Conservation (phyloP, 1,284 basidiomycete genomes). For the Papiliotrema fonsecae region DNA sequence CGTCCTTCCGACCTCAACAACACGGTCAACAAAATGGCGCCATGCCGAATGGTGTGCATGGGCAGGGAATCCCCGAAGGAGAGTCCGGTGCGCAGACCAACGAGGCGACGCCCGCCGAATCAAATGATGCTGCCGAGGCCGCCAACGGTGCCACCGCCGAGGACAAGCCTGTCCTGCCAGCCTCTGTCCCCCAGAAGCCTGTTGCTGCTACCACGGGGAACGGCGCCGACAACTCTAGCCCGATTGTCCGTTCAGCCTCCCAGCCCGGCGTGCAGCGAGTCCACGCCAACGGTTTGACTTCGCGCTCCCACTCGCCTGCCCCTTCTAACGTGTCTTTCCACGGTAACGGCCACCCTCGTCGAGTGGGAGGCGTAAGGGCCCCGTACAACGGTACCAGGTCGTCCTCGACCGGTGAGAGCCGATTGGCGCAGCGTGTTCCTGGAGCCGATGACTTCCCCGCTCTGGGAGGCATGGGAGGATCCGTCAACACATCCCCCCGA, state of each 20-base stretch:
- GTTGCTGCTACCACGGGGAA: constrained; percentile 6
- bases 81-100: neutral
- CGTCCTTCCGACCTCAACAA: constrained; percentile 29
- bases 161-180: constrained; percentile 1
- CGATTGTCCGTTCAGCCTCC: constrained; percentile 34
- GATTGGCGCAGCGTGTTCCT: constrained; percentile 38
- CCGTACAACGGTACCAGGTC: constrained; percentile 8
- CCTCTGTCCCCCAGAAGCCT: constrained; percentile 33
- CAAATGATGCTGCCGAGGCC: constrained; percentile 7
- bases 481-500: constrained; percentile 5
- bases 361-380: constrained; percentile 10
- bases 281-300: constrained; percentile 30
- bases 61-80: constrained; percentile 2
- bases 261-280: constrained; percentile 39
- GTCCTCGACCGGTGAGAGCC: neutral
- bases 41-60: neutral
- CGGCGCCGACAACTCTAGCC: constrained; percentile 13
- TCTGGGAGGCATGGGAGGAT: constrained; percentile 32
- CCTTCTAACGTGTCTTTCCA: constrained; percentile 33
- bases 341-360: constrained; percentile 29
- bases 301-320: constrained; percentile 42
- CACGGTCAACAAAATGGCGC: neutral
- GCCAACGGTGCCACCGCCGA: neutral
- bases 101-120: constrained; percentile 11
- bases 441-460: constrained; percentile 48